Conservation (phyloP, 1,284 basidiomycete species). For the Cryptococcus wingfieldii region DNA sequence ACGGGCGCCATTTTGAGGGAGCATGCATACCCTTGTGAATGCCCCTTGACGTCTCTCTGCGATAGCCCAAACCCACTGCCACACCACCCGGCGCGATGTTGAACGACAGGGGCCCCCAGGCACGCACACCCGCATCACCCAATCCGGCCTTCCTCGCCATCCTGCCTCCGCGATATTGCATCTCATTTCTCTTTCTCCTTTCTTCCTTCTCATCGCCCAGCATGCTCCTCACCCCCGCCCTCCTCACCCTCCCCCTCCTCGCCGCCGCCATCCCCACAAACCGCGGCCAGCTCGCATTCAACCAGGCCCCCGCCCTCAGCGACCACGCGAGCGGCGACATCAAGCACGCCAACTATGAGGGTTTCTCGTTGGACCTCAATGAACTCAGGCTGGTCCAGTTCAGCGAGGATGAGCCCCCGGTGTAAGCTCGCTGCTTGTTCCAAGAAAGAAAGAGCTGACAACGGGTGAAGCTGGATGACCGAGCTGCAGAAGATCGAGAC, state of each 20-base stretch:
- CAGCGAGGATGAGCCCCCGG: conserved; percentile 58
- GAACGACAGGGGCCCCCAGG: background rate
- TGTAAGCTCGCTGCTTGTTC: conserved; percentile 20
- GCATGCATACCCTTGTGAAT: no score
- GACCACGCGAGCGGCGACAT: background rate
- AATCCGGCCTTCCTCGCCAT: background rate
- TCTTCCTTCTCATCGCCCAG: conserved; percentile 1
- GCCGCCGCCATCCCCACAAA: conserved; percentile 33
- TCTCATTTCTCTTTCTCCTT: background rate
- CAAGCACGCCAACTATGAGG: background rate
- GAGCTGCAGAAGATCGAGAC: conserved; percentile 80
- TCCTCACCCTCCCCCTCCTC: conserved; percentile 33
- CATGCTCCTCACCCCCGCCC: conserved; percentile 34
- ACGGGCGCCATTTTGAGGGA: no score
- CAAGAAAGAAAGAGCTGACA: background rate
- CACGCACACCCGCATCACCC: background rate
- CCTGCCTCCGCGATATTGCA: background rate
- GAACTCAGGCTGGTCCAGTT: conserved; percentile 71
- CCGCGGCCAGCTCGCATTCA: conserved; percentile 18
- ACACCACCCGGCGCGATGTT: background rate
- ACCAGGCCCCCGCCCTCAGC: background rate
- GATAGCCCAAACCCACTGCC: no score
- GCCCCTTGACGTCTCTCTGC: no score
- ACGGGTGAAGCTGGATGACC: conserved; percentile 61
- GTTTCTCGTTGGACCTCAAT: conserved; percentile 58